Evolutionary conservation across 305 asterid species (phyloP).

Genomic region (Fraxinus floribunda): DNA sequence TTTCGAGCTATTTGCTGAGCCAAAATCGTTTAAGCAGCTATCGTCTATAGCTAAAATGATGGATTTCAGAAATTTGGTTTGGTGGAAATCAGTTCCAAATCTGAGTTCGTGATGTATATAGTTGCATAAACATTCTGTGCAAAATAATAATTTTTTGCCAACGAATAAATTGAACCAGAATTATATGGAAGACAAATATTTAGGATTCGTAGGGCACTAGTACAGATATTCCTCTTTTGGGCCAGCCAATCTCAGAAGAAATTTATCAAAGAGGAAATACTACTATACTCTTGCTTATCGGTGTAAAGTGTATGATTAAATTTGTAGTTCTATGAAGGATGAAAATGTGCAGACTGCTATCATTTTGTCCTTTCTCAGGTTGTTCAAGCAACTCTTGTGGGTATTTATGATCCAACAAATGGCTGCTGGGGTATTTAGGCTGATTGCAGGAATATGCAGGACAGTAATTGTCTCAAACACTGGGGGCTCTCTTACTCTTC

Average conservation of each 20-base stretch:
- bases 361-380: conserved; percentile 30
- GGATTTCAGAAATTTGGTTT: background rate
- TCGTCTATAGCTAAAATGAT: background rate
- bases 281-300: background rate
- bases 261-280: background rate
- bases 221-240: background rate
- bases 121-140: background rate
- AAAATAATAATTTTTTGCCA: background rate
- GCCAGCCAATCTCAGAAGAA: background rate
- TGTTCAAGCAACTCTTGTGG: conserved; percentile 47
- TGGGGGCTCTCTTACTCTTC: conserved; percentile 51
- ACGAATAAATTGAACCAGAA: background rate
- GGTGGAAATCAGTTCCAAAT: background rate
- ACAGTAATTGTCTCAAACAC: conserved; percentile 54
- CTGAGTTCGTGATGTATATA: background rate
- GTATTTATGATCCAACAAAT: conserved; percentile 53
- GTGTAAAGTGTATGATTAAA: background rate
- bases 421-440: conserved; percentile 54
- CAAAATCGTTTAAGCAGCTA: background rate
- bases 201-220: background rate
- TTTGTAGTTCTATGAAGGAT: background rate
- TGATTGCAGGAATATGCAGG: conserved; percentile 49
- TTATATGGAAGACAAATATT: background rate
- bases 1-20: background rate
- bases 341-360: background rate